A percentile compares a stretch with the other conserved stretches of the same genome.
Conservation (phyloP, 2,329 filamentous ascomycete species). For the Hymenoscyphus linearis region DNA sequence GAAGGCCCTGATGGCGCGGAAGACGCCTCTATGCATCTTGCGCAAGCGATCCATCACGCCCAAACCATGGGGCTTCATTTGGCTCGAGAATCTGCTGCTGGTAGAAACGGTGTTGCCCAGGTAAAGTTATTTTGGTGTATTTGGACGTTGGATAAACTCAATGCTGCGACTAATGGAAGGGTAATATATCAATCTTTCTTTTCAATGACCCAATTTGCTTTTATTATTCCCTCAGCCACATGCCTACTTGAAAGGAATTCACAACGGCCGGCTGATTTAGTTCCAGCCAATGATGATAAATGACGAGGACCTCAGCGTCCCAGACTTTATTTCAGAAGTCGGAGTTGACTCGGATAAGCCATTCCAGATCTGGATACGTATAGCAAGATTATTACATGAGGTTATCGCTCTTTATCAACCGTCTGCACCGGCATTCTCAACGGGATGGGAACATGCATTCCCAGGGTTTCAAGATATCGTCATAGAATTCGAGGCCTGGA, state of each 20-base stretch:
- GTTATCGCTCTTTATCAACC: conserved; percentile 6
- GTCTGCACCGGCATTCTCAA: not conserved
- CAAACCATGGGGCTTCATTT: conserved; percentile 7
- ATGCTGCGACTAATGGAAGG: conserved; percentile 6
- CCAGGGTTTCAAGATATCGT: conserved; percentile 5
- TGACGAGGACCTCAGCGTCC: conserved; percentile 4
- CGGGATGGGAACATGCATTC: conserved; percentile 6
- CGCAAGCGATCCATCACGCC: conserved; percentile 6
- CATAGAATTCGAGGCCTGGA: conserved; percentile 1
- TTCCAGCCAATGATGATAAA: conserved; percentile 1
- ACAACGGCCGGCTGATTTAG: too few species aligned
- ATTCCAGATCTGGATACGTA: conserved; percentile 2
- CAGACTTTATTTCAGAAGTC: not conserved
- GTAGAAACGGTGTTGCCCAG: not conserved
- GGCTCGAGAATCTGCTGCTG: not conserved
- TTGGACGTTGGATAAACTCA: conserved; percentile 5
- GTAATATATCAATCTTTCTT: too few species aligned
- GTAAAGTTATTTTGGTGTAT: conserved; percentile 6
- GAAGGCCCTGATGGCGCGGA: conserved; percentile 6
- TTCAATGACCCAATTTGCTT: too few species aligned
- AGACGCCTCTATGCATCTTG: conserved; percentile 5
- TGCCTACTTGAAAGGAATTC: too few species aligned
- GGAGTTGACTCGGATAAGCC: not conserved
- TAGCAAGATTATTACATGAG: conserved; percentile 1
- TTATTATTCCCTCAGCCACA: too few species aligned